phyloP scores from a whole-genome alignment of 202 grass and related monocot species.

The Setaria viridis region DNA sequence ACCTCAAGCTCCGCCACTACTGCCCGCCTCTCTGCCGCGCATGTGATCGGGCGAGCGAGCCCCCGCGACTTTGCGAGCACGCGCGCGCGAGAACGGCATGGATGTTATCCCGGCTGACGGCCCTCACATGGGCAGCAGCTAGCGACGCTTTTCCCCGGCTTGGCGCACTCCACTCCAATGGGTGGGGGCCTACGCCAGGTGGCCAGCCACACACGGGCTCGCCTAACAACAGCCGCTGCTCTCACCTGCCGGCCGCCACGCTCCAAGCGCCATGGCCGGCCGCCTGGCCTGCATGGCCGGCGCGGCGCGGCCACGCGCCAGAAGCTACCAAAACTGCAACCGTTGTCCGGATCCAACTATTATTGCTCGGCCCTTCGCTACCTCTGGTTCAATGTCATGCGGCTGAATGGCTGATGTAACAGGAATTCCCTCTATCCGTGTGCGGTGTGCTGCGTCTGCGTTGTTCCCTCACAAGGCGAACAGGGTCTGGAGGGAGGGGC shows the following conservation, averaged over 20 bases:
- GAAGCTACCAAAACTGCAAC: slow-evolving; percentile 41
- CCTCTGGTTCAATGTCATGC: background rate
- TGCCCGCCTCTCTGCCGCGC: too few relatives aligned
- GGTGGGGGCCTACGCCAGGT: background rate
- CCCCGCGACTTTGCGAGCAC: too few relatives aligned
- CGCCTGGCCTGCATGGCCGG: background rate
- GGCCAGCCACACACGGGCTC: background rate
- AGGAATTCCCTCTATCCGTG: background rate
- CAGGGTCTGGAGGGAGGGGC: too few relatives aligned
- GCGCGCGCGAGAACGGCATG: too few relatives aligned
- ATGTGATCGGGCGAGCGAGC: too few relatives aligned
- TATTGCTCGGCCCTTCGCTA: background rate
- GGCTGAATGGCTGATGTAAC: background rate
- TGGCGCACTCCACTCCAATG: background rate
- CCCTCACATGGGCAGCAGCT: too few relatives aligned
- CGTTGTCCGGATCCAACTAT: slow-evolving; percentile 32
- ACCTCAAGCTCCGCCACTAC: too few relatives aligned
- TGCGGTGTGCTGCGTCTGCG: background rate
- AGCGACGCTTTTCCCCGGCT: background rate
- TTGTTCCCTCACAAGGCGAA: background rate
- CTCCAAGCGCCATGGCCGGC: background rate
- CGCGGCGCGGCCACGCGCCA: slow-evolving; percentile 29
- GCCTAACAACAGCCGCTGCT: background rate
- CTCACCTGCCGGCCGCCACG: background rate
- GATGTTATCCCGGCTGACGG: too few relatives aligned